Evolutionary conservation across 2,329 filamentous ascomycete genomes (phyloP).

Genomic region (Ceratocystis papillata): DNA sequence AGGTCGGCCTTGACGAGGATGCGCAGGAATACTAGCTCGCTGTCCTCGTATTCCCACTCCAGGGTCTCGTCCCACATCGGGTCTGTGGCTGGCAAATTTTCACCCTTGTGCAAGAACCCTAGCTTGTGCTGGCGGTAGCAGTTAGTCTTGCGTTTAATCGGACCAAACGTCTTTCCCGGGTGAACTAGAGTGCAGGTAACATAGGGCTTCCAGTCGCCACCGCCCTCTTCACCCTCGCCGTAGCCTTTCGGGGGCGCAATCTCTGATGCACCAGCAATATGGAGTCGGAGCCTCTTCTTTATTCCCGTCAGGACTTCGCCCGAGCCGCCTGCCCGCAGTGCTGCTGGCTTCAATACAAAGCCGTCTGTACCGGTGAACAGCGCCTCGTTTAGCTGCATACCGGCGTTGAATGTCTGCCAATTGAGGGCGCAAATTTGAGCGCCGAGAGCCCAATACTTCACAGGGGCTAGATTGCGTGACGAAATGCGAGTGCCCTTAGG

Average conservation of each 20-base stretch:
- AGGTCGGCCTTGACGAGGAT: slow-evolving; percentile 58
- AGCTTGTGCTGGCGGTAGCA: slow-evolving; percentile 51
- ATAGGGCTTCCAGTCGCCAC: slow-evolving; percentile 42
- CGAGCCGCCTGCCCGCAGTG: slow-evolving; percentile 45
- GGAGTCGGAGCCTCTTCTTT: slow-evolving; percentile 44
- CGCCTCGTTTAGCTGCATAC: slow-evolving; percentile 58
- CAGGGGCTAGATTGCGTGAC: slow-evolving; percentile 52
- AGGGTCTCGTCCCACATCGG: slow-evolving; percentile 56
- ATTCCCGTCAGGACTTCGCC: slow-evolving; percentile 39
- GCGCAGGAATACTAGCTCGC: slow-evolving; percentile 53
- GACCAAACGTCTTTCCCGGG: slow-evolving; percentile 40
- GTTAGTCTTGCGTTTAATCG: slow-evolving; percentile 51
- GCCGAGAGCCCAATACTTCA: slow-evolving; percentile 55
- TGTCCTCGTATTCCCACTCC: slow-evolving; percentile 59
- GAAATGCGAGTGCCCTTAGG: slow-evolving; percentile 60
- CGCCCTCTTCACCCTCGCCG: slow-evolving; percentile 19
- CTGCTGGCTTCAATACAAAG: slow-evolving; percentile 53
- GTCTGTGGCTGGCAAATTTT: slow-evolving; percentile 48
- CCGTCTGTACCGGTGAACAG: slow-evolving; percentile 55
- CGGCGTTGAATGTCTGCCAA: slow-evolving; percentile 56
- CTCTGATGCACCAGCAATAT: slow-evolving; percentile 52
- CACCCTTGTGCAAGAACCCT: slow-evolving; percentile 46
- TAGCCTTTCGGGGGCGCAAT: slow-evolving; percentile 36
- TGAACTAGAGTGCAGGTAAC: slow-evolving; percentile 55
- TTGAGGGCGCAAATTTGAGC: slow-evolving; percentile 61